phyloP scores from a whole-genome alignment of 2,329 filamentous ascomycete genomes.

The Phaeosphaeriaceae sp. region DNA sequence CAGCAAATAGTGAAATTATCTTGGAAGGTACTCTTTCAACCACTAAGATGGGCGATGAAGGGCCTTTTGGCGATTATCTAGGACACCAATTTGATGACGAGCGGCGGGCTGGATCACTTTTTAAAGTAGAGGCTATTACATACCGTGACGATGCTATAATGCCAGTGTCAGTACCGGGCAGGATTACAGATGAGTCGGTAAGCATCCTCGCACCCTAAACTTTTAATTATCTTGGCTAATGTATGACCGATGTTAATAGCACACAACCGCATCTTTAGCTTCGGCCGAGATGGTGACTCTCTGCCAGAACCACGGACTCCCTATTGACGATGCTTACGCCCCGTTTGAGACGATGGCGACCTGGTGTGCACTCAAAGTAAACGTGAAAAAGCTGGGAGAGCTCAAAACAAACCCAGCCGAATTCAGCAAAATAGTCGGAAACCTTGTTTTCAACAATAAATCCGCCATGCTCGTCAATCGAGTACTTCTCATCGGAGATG shows the following conservation, averaged over 20 bases:
- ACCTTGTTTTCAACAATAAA: conserved; percentile 54
- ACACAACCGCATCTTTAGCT: conserved; percentile 39
- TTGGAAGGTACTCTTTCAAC: conserved; percentile 58
- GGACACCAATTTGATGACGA: conserved; percentile 55
- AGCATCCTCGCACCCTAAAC: background rate
- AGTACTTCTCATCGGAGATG: conserved; percentile 55
- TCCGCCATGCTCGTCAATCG: conserved; percentile 53
- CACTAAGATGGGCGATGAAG: conserved; percentile 51
- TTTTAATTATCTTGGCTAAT: background rate
- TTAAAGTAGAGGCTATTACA: conserved; percentile 56
- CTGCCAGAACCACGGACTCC: conserved; percentile 47
- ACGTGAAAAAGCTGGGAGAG: background rate
- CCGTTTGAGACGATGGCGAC: conserved; percentile 57
- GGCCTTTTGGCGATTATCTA: conserved; percentile 56
- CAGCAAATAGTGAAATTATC: conserved; percentile 59
- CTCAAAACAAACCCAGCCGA: conserved; percentile 7
- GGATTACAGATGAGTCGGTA: conserved; percentile 56
- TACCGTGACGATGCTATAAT: conserved; percentile 57
- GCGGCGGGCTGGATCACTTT: conserved; percentile 47
- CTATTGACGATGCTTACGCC: conserved; percentile 53
- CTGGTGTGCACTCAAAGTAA: conserved; percentile 48
- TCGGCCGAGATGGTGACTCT: conserved; percentile 51
- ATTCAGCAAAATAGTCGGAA: conserved; percentile 43
- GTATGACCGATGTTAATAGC: background rate
- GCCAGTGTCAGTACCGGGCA: conserved; percentile 53